Evolutionary conservation across 1,284 basidiomycete genomes (phyloP).

Genomic region (Moesziomyces sp.): DNA sequence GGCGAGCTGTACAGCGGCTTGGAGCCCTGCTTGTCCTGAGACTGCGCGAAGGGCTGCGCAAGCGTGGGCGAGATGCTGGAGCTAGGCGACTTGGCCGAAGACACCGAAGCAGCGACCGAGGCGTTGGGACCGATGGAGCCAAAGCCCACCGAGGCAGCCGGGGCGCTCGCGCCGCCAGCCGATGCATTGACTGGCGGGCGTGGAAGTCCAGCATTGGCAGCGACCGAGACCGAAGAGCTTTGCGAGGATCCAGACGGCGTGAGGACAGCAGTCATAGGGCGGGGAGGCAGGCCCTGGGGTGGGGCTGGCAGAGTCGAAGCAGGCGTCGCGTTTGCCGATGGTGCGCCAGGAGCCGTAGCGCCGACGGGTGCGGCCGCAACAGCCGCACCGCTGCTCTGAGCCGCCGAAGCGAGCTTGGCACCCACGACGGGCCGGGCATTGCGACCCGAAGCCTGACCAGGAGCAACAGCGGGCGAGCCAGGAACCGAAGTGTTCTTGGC

Average conservation of each 20-base stretch:
- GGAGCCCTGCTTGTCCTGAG: conserved; percentile 29
- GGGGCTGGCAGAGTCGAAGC: conserved; percentile 52
- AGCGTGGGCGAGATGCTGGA: conserved; percentile 37
- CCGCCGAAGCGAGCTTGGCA: conserved; percentile 10
- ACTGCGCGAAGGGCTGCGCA: conserved; percentile 19
- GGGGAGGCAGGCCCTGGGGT: conserved; percentile 56
- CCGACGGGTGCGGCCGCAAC: conserved; percentile 6
- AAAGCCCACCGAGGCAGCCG: conserved; percentile 33
- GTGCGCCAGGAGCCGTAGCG: conserved; percentile 4
- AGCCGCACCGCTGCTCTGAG: conserved; percentile 4
- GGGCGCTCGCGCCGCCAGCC: conserved; percentile 6
- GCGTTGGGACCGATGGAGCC: conserved; percentile 39
- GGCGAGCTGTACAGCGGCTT: conserved; percentile 8
- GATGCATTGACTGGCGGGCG: conserved; percentile 43
- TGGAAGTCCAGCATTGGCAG: conserved; percentile 49
- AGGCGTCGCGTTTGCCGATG: conserved; percentile 6
- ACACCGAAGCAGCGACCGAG: conserved; percentile 10
- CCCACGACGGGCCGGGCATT: conserved; percentile 11
- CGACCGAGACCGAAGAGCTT: conserved; percentile 36
- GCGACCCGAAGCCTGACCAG: conserved; percentile 18
- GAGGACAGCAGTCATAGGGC: conserved; percentile 48
- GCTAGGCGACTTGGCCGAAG: conserved; percentile 22
- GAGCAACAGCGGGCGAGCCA: conserved; percentile 22
- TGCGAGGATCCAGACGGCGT: conserved; percentile 39
- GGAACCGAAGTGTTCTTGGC: conserved; percentile 34